These are phyloP conservation scores for Phytophthora pluvialis DNA, from an alignment of 352 stramenopile genomes.

Conservation along the genomic window DNA sequence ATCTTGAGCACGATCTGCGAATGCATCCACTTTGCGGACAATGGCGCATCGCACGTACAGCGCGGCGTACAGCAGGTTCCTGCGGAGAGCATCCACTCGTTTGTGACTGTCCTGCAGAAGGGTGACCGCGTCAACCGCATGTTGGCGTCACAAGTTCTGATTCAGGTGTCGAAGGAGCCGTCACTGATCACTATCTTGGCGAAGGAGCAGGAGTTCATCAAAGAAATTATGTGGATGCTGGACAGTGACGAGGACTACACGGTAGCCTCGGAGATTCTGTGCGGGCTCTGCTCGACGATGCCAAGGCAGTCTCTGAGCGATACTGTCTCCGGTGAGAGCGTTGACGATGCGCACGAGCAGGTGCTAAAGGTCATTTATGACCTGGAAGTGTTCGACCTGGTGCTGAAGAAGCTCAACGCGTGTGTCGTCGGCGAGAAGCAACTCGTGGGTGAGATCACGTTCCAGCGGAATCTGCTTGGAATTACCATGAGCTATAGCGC, in stretches of 20 bases:
- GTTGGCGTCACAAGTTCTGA: slow-evolving; percentile 71
- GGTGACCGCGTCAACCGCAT: slow-evolving; percentile 70
- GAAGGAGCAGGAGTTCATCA: slow-evolving; percentile 65
- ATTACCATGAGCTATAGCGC: slow-evolving; percentile 83
- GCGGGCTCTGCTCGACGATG: slow-evolving; percentile 64
- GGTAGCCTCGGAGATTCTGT: slow-evolving; percentile 78
- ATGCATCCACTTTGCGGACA: slow-evolving; percentile 68
- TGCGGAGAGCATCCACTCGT: slow-evolving; percentile 56
- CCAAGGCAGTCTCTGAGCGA: slow-evolving; percentile 33
- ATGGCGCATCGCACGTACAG: slow-evolving; percentile 33
- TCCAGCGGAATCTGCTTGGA: slow-evolving; percentile 75
- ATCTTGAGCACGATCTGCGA: slow-evolving; percentile 81
- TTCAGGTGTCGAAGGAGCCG: slow-evolving; percentile 68
- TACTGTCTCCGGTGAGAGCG: slow-evolving; percentile 13
- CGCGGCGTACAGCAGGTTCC: slow-evolving; percentile 64
- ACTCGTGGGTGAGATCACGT: slow-evolving; percentile 81
- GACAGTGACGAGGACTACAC: slow-evolving; percentile 75
- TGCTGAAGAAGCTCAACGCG: slow-evolving; percentile 72
- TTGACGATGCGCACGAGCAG: slow-evolving; percentile 42
- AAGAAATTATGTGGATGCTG: slow-evolving; percentile 76
- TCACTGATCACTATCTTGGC: slow-evolving; percentile 60
- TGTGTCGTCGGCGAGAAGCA: slow-evolving; percentile 72
- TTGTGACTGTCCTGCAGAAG: slow-evolving; percentile 68
- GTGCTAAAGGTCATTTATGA: slow-evolving; percentile 67
- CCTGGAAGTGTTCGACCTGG: slow-evolving; percentile 65